A percentile compares a stretch with the other conserved stretches of the same genome.
These are phyloP conservation scores for Chloranthus sessilifolius DNA, from an alignment of 164 flowering plant genomes.

Conservation along the genomic window DNA sequence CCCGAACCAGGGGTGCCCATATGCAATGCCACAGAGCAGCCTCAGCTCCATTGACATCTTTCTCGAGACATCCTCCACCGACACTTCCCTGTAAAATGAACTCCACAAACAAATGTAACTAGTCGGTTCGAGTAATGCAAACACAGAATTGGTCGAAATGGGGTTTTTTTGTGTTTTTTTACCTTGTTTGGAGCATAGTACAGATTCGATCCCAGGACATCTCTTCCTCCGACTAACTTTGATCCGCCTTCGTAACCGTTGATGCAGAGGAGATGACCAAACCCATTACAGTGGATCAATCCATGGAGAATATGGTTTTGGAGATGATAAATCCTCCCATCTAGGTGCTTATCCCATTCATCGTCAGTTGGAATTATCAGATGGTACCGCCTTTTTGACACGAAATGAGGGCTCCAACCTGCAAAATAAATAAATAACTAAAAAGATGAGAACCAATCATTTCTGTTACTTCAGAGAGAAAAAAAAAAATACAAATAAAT, in stretches of 20 bases:
- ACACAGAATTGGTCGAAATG: no score
- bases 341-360: conserved; percentile 52
- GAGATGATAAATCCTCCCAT: conserved; percentile 33
- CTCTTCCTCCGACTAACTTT: conserved; percentile 47
- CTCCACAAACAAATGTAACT: neutral
- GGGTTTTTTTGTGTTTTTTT: no score
- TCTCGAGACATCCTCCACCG: conserved; percentile 61
- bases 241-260: conserved; percentile 92
- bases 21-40: conserved; percentile 66
- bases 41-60: conserved; percentile 72
- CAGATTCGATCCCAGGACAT: conserved; percentile 83
- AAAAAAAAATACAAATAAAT: no score
- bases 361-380: conserved; percentile 57
- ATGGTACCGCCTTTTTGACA: conserved; percentile 74
- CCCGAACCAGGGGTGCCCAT: conserved; percentile 87
- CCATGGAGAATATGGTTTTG: conserved; percentile 75
- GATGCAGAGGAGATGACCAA: conserved; percentile 66
- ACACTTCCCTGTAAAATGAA: conserved; percentile 42
- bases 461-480: no score
- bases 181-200: conserved; percentile 52
- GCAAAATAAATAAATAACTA: no score
- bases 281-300: conserved; percentile 75
- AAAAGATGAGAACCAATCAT: no score
- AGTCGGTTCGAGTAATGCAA: neutral
- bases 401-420: conserved; percentile 89